Conservation (phyloP, 305 asterid species). For the Lippia alba region DNA sequence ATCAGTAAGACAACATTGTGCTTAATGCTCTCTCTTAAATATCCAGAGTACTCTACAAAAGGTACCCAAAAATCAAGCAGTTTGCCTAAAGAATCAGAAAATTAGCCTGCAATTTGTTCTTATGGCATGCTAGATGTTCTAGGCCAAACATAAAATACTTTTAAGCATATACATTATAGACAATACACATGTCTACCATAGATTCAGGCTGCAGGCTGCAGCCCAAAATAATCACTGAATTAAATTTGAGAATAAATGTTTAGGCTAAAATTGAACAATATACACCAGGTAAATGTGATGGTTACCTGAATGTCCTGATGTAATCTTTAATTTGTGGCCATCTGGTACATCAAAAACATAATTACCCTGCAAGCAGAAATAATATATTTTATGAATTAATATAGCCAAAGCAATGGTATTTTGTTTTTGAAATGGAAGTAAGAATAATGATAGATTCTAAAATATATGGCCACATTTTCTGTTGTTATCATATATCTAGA, state of each 20-base stretch:
- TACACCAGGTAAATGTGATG: conserved; percentile 24
- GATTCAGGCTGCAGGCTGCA: not conserved
- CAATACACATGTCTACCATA: conserved; percentile 13
- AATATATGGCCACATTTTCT: not conserved
- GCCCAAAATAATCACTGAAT: conserved; percentile 19
- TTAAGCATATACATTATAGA: not conserved
- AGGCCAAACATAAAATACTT: not conserved
- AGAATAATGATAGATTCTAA: conserved; percentile 10
- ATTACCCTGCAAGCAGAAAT: conserved; percentile 69
- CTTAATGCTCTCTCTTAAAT: not conserved
- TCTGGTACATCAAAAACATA: conserved; percentile 89
- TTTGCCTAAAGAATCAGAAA: conserved; percentile 16
- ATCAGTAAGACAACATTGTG: not conserved
- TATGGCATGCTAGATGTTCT: conserved; percentile 15
- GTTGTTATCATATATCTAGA: not conserved
- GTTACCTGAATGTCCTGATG: conserved; percentile 80
- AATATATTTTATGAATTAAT: conserved; percentile 24
- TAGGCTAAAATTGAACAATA: conserved; percentile 25
- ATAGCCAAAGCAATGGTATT: conserved; percentile 19
- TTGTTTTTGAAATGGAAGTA: conserved; percentile 1
- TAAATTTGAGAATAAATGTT: not conserved
- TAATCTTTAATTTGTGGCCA: conserved; percentile 81
- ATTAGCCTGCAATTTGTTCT: not conserved
- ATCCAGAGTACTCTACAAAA: not conserved
- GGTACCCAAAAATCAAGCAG: not conserved